These are phyloP conservation scores for Syncephalastrum monosporum DNA, from an alignment of 371 early-diverging fungal genomes.

Conservation along the genomic window DNA sequence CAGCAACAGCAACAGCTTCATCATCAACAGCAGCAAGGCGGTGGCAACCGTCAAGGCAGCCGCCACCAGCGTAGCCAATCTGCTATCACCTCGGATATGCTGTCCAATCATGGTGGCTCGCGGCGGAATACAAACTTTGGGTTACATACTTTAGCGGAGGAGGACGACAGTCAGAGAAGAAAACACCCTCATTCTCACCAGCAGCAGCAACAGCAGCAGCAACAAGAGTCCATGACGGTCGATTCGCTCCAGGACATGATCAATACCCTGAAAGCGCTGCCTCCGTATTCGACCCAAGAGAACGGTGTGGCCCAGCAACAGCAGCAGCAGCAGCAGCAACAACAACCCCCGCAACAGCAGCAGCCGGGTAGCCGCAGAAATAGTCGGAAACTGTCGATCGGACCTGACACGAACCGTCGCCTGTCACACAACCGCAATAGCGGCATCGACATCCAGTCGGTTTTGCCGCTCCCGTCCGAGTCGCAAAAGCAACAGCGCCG, in stretches of 20 bases:
- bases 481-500: slow-evolving; percentile 14
- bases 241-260: slow-evolving; percentile 57
- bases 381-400: slow-evolving; percentile 4
- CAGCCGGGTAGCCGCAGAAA: slow-evolving; percentile 15
- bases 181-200: slow-evolving; percentile 20
- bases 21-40: slow-evolving; percentile 21
- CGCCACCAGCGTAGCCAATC: slow-evolving; percentile 43
- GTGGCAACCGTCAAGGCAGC: slow-evolving; percentile 21
- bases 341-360: too few relatives aligned
- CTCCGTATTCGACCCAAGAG: slow-evolving; percentile 33
- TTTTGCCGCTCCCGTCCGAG: slow-evolving; percentile 14
- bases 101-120: slow-evolving; percentile 27
- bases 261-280: slow-evolving; percentile 51
- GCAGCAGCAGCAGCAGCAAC: too few relatives aligned
- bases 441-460: slow-evolving; percentile 16
- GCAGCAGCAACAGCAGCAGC: slow-evolving; percentile 14
- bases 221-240: slow-evolving; percentile 28
- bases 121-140: slow-evolving; percentile 29
- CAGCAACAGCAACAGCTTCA: slow-evolving; percentile 13
- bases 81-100: slow-evolving; percentile 37
- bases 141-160: slow-evolving; percentile 33
- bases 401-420: slow-evolving; percentile 7
- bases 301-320: slow-evolving; percentile 4
- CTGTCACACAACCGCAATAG: slow-evolving; percentile 15
- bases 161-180: slow-evolving; percentile 16